Evolutionary conservation across 768 basidiomycete species (phyloP), one percentile per base, ranked within the genome.

Genomic region (Naganishia onofrii): DNA sequence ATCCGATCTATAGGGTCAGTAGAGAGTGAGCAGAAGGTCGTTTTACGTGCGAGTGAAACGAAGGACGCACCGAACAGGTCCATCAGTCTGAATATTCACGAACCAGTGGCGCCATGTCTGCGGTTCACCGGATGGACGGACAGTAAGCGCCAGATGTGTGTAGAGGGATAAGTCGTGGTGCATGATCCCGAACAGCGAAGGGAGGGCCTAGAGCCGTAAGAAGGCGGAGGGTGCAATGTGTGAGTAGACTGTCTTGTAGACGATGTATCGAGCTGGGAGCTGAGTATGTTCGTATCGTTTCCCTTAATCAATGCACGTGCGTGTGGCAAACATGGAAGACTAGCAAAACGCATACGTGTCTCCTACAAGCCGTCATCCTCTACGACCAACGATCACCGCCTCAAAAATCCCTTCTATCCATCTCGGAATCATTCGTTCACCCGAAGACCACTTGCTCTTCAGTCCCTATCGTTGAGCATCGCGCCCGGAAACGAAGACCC

Each of bases 31-130:
- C 13, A 34, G 32, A 8, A n/a, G 34, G 42, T 28, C 4, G 34
- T 7, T 8, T 42, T 15, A 15, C 42, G 2, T 42, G 9, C 42
- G n/a, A 38, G 56, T 42, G 28, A 23, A n/a, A 51, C 29, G 21
- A 38, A 19, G 32, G 36, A 26, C 38, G 32, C 8, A 82, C 81
- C 78, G 38, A 32, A 77, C 73, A 12, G 81, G 81, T 0, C 90
- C 90, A 64, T 92, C 90, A 2, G 93, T 95, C 79, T 96, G 93
- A 55, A 97, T 83, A 81, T 98, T 97, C 57, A 92, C 89, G 74
- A 90, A 94, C 84, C 93, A 97, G n/a, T 69, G 67, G 15, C 56
- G 42, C 48, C 68, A 48, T 1, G 71, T 72, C 21, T 68, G 67
- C 0, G 67, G 71, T 42, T 72, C 71, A 21, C 71, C 71, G 10